Evolutionary conservation across 768 basidiomycete genomes (phyloP), one percentile per base, ranked within the genome.

Genomic region (Mycena venus): DNA sequence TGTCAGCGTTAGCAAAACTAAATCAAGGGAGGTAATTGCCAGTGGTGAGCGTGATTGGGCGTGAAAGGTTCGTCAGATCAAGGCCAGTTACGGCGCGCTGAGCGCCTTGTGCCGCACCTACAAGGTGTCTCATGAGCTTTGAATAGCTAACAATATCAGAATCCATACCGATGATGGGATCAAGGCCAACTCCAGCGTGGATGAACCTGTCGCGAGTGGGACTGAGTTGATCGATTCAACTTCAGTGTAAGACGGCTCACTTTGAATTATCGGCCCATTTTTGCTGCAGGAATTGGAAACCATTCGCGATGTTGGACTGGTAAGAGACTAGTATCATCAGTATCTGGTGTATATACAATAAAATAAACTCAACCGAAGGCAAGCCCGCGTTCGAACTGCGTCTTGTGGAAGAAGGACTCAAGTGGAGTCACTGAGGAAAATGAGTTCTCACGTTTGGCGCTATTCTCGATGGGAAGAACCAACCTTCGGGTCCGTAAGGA

Each of bases 401-500:
- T 72, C 5, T 6, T 15, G 60, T 34, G n/a, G 25, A 14, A 25
- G 27, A 29, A 23, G 47, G 23, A 14, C 12, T 38, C 36, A 15
- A 38, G 3, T 15, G 6, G 36, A 1, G 36, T 38, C 11, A 38
- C 36, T 38, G 36, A 38, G 36, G 15, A 38, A 38, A 38, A 38
- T 38, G 11, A 7, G 36, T 38, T 38, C 25, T 72, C 7, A 14
- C 64, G 58, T n/a, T 51, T 27, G 64, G 25, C 3, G 51, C 0
- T 4, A 7, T 9, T 32, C 25, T 61, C 56, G 14, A 17, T 4
- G 3, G 23, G 14, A 27, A 40, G 3, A 29, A 63, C 44, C 14
- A 7, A 75, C 77, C 75, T 67, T 77, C 76, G 2, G 73, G 73
- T 3, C 85, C 85, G 61, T 84, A 86, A 7, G 85, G 84, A 74